Evolutionary conservation across 768 basidiomycete genomes (phyloP).

Genomic region (Russula virescens): DNA sequence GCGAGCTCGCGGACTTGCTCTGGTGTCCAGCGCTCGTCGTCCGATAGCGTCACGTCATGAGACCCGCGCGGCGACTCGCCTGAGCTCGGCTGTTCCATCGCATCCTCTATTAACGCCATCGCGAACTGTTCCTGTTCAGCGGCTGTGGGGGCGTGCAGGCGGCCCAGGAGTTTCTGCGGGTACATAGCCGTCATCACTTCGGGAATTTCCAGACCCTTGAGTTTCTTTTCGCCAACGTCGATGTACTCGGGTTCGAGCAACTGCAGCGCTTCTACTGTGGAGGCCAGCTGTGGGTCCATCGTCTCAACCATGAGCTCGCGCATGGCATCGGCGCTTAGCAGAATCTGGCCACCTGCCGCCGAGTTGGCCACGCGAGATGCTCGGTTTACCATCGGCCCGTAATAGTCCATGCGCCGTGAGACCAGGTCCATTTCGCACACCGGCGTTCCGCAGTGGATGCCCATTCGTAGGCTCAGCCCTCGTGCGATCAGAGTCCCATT

Average conservation of each 20-base stretch:
- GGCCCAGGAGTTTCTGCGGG: conserved; percentile 64
- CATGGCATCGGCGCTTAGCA: conserved; percentile 83
- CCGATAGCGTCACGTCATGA: not conserved
- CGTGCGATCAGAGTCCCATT: conserved; percentile 68
- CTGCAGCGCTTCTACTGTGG: conserved; percentile 67
- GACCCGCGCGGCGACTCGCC: conserved; percentile 47
- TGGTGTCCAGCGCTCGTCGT: conserved; percentile 43
- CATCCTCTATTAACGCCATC: conserved; percentile 19
- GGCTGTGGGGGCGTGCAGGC: conserved; percentile 37
- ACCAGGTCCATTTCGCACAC: conserved; percentile 78
- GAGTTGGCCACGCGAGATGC: conserved; percentile 76
- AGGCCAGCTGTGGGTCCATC: conserved; percentile 33
- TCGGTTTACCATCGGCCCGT: conserved; percentile 94
- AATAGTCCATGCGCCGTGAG: conserved; percentile 95
- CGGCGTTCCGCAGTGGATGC: conserved; percentile 88
- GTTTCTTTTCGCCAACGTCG: conserved; percentile 81
- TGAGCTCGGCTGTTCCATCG: conserved; percentile 30
- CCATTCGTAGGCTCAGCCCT: conserved; percentile 94
- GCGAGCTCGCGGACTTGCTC: conserved; percentile 71
- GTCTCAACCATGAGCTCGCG: conserved; percentile 65
- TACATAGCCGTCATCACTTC: conserved; percentile 85
- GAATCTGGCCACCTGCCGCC: conserved; percentile 91
- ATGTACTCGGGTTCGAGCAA: conserved; percentile 64
- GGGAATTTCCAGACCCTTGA: conserved; percentile 91
- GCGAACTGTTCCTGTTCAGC: conserved; percentile 1